Conservation (phyloP, 2,329 filamentous ascomycete species). For the Diaporthe citri region DNA sequence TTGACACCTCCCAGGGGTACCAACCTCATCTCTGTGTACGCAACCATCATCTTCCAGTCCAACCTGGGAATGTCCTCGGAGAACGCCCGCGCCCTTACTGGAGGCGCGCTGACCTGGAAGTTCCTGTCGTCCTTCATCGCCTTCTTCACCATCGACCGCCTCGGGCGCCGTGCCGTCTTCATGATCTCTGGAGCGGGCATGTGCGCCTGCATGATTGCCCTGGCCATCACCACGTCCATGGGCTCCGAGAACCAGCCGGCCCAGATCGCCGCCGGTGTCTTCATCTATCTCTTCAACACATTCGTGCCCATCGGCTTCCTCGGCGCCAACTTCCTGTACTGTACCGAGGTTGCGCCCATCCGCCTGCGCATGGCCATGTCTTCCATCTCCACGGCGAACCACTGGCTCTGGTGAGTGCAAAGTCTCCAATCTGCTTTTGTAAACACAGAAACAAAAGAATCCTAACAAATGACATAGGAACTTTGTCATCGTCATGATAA, state of each 20-base stretch:
- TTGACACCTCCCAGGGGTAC: constrained; percentile 49
- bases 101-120: constrained; percentile 67
- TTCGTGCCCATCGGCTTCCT: constrained; percentile 72
- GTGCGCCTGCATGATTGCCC: constrained; percentile 65
- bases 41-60: constrained; percentile 54
- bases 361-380: constrained; percentile 66
- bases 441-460: neutral
- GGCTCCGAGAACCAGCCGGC: constrained; percentile 58
- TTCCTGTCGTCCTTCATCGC: constrained; percentile 64
- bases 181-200: constrained; percentile 66
- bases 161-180: constrained; percentile 64
- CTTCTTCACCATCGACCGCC: constrained; percentile 64
- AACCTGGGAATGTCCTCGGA: constrained; percentile 55
- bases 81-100: constrained; percentile 57
- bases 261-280: constrained; percentile 65
- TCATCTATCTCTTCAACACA: constrained; percentile 71
- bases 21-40: constrained; percentile 63
- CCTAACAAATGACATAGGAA: constrained; percentile 46
- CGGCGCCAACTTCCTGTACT: constrained; percentile 71
- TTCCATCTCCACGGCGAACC: constrained; percentile 67
- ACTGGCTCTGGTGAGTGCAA: constrained; percentile 60
- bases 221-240: constrained; percentile 65
- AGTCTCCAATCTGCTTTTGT: neutral
- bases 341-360: constrained; percentile 68
- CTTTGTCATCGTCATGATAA: constrained; percentile 60